These are phyloP conservation scores for Blastobotrys ciferrii DNA, from an alignment of 1,139 yeast genomes.

Conservation along the genomic window DNA sequence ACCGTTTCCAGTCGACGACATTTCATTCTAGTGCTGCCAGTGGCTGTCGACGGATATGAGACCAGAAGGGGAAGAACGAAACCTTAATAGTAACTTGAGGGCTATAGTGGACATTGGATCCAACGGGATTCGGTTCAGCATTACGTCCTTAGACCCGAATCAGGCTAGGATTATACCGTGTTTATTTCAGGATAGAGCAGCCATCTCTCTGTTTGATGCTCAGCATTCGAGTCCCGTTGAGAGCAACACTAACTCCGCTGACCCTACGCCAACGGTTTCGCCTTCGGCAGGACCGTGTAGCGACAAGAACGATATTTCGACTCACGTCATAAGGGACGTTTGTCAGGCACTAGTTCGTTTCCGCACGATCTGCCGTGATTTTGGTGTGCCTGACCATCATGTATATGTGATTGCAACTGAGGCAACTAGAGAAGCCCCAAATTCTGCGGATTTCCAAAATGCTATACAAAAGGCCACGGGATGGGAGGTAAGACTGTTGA, in stretches of 20 bases:
- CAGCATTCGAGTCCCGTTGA: conserved; percentile 17
- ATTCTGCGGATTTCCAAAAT: conserved; percentile 52
- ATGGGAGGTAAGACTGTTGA: conserved; percentile 57
- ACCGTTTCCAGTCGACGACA: no score
- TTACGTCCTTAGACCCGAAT: conserved; percentile 59
- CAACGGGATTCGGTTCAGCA: conserved; percentile 64
- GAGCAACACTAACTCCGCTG: neutral
- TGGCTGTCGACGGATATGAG: no score
- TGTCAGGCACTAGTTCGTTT: conserved; percentile 60
- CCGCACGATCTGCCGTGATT: conserved; percentile 61
- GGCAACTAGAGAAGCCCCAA: conserved; percentile 62
- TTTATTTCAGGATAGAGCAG: conserved; percentile 64
- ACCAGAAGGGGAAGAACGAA: neutral
- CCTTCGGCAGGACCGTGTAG: neutral
- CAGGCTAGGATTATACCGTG: conserved; percentile 72
- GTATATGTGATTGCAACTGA: conserved; percentile 66
- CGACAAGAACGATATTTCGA: conserved; percentile 48
- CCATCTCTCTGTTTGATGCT: conserved; percentile 62
- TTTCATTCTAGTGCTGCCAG: no score
- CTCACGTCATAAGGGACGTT: conserved; percentile 53
- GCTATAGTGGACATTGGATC: conserved; percentile 66
- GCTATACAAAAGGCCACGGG: conserved; percentile 54
- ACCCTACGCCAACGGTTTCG: conserved; percentile 6
- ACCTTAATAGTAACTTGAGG: conserved; percentile 16
- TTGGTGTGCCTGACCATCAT: conserved; percentile 57